Evolutionary conservation across 1,139 yeast genomes (phyloP), one percentile per base, ranked within the genome.

Genomic region (Suhomyces bokatorum): DNA sequence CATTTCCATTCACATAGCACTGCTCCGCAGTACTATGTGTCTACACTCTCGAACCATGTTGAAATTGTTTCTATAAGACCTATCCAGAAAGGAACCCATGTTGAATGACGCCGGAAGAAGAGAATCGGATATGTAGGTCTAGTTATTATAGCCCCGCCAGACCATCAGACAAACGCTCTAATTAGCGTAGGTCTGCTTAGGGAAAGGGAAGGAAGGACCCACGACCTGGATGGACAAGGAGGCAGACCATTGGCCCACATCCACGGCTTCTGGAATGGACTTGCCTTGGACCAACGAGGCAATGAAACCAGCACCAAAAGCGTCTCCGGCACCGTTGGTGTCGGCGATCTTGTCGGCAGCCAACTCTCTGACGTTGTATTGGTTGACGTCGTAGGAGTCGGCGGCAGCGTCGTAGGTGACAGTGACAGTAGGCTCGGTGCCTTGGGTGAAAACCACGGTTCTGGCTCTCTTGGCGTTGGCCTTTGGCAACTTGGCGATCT

Each of bases 321-420:
- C 98, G 66, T 93, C 99, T 67, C 99, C 99, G 38, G 99, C 99
- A 75, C 99, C 99, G 72, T 93, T 93, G 64, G 98, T 88, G 73
- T 93, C 99, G 47, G 78, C 84, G 53, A 93, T 79, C 68, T 85
- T 75, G 42, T 77, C 70, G 38, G 80, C 62, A 38, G 80, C 85
- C 62, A 93, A 78, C 51, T 84, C 79, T 57, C 81, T 85, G 45
- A 93, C 97, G 42, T 86, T 77, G 75, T 69, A 82, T 58, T 74
- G 73, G 54, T 77, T 67, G 51, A 78, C 70, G 17, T 64, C 67
- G 58, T 66, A 78, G 36, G 75, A 63, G 48, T 77, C 78, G 39
- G 77, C 62, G 31, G 66, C 67, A 44, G 70, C 66, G 51, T 79
- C 75, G 61, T 78, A 75, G 44, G 79, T 70, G 50, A 85, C 96